Evolutionary conservation across 805 yeast genomes (phyloP).

Genomic region (Allodekkera sacchari): DNA sequence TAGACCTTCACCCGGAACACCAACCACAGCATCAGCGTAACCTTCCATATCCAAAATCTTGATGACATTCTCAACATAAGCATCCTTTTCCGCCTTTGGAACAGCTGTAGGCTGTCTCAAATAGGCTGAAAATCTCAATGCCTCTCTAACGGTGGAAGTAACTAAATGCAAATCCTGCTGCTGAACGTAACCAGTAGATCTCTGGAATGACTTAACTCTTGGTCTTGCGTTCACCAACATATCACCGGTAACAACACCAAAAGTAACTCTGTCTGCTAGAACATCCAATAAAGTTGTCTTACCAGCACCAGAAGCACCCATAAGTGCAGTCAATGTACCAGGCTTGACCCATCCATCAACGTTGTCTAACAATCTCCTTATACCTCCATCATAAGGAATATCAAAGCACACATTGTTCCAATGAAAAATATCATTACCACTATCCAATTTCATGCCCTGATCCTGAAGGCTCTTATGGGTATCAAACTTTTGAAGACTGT

Average conservation of each 20-base stretch:
- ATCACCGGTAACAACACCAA: constrained; percentile 47
- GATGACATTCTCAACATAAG: constrained; percentile 41
- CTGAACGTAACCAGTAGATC: constrained; percentile 47
- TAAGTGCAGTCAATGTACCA: constrained; percentile 64
- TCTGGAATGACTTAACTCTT: constrained; percentile 36
- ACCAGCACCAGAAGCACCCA: constrained; percentile 56
- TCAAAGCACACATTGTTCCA: constrained; percentile 68
- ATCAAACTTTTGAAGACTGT: constrained; percentile 8
- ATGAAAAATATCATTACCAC: constrained; percentile 46
- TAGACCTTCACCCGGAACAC: constrained; percentile 37
- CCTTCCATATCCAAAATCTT: constrained; percentile 38
- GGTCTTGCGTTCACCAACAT: constrained; percentile 44
- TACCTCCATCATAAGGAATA: constrained; percentile 47
- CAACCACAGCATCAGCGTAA: constrained; percentile 45
- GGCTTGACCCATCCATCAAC: constrained; percentile 79
- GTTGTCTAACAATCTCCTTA: constrained; percentile 45
- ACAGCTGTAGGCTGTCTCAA: constrained; percentile 34
- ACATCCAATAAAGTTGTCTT: constrained; percentile 45
- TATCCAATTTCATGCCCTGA: constrained; percentile 9
- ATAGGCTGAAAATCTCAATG: constrained; percentile 38
- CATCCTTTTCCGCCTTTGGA: constrained; percentile 34
- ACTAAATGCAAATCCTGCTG: constrained; percentile 46
- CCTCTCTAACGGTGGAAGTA: constrained; percentile 41
- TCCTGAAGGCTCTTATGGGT: too few relatives aligned
- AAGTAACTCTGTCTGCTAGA: constrained; percentile 39